Percentiles rank a stretch among this genome's conserved stretches.
Conservation (phyloP, 2,329 filamentous ascomycete genomes). For the Fusarium sp. region DNA sequence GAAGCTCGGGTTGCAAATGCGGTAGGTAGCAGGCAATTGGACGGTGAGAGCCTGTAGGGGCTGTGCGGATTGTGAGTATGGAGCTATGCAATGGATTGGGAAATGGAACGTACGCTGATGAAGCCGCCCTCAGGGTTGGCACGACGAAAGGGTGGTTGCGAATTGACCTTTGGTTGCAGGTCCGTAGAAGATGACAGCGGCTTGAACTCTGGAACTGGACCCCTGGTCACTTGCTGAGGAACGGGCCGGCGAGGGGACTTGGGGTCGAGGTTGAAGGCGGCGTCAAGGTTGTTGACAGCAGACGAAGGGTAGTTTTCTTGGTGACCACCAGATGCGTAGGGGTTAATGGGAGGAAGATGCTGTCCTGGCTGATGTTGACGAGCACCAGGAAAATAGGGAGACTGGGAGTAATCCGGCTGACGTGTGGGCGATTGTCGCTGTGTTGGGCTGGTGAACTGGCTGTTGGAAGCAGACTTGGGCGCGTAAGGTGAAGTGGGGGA, state of each 20-base stretch:
- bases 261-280: constrained; percentile 68
- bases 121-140: constrained; percentile 98
- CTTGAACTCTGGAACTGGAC: constrained; percentile 88
- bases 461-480: constrained; percentile 70
- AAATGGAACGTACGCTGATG: constrained; percentile 79
- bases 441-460: constrained; percentile 65
- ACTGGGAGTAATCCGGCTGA: constrained; percentile 70
- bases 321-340: constrained; percentile 68
- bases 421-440: constrained; percentile 84
- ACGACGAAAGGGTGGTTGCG: constrained; percentile 89
- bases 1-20: constrained; percentile 97
- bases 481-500: constrained; percentile 85
- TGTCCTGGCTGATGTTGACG: constrained; percentile 61
- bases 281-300: constrained; percentile 77
- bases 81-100: neutral
- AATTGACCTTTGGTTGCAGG: constrained; percentile 83
- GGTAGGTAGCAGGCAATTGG: constrained; percentile 93
- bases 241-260: constrained; percentile 69
- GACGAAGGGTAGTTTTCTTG: constrained; percentile 81
- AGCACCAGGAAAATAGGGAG: constrained; percentile 66
- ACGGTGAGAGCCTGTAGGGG: constrained; percentile 95
- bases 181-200: constrained; percentile 80
- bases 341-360: constrained; percentile 79
- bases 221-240: constrained; percentile 63
- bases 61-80: constrained; percentile 59